Evolutionary conservation across 129 eudicot species (phyloP).

Genomic region (Tagetes erecta): DNA sequence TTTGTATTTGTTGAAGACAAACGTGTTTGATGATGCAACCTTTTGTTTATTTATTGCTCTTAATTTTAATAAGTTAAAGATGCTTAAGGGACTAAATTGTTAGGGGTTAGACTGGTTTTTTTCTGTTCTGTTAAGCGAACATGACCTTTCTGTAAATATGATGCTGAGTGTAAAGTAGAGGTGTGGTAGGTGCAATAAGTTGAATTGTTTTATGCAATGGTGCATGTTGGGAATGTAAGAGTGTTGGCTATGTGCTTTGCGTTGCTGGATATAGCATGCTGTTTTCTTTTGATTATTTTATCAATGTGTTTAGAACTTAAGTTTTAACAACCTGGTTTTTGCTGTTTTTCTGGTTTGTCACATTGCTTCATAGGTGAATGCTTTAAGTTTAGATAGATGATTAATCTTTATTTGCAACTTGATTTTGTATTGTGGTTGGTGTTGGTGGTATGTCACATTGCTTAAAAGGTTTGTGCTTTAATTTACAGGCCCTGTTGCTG

Average conservation of each 20-base stretch:
- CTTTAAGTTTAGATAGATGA: neutral
- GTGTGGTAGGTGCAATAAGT: neutral
- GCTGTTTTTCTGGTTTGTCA: too few relatives aligned
- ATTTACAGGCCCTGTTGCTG: slow-evolving; percentile 68
- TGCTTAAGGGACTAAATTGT: too few relatives aligned
- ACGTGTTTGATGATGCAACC: neutral
- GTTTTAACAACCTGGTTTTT: neutral
- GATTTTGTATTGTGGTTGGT: neutral
- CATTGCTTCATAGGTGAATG: too few relatives aligned
- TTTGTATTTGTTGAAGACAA: neutral
- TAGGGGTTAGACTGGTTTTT: too few relatives aligned
- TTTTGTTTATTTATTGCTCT: neutral
- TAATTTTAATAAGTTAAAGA: neutral
- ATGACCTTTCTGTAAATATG: neutral
- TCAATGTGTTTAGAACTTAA: neutral
- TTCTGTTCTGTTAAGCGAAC: too few relatives aligned
- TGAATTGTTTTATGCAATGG: neutral
- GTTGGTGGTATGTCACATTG: neutral
- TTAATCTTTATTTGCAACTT: neutral
- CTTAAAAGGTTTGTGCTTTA: neutral
- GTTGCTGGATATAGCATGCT: neutral
- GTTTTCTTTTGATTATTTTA: neutral
- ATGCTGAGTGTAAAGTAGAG: neutral
- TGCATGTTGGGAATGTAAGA: neutral
- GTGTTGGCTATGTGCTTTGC: neutral